Evolutionary conservation across 176 grass and related monocot genomes (phyloP), one percentile per base, ranked within the genome.

Genomic region (Carex myosuroides): DNA sequence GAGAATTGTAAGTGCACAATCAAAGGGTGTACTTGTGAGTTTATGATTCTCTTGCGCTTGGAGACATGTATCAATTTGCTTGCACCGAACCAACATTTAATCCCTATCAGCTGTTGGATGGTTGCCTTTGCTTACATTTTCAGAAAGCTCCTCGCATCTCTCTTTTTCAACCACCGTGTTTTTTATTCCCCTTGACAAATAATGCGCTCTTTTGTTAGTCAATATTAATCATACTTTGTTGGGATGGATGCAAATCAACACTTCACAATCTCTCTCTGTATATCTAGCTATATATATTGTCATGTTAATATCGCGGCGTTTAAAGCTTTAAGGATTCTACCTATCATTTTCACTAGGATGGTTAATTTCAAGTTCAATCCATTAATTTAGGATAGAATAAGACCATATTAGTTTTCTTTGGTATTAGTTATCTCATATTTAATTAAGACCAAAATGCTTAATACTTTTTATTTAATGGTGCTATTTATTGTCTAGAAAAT

Each of bases 61-160:
- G 80, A 82, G 80, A 68, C 46, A 17, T 48, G 48, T 81, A 81
- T 52, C 60, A 83, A 12, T 67, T 17, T 66, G 29, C 13, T 83
- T 20, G 81, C 88, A 94, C 87, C 92, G 69, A 91, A 90, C 87
- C 7, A 60, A 58, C 68, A 91, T 91, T 85, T 60, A 88, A 89
- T 85, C 84, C 22, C 81, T 44, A 85, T 79, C 77, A 60, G 66
- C 55, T 53, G 63, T 69, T 83, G 81, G 81, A 13, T 83, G 22
- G 85, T 85, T 92, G 81, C 90, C 92, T 92, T 94, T 92, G 92
- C 90, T 90, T 94, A 67, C 86, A 90, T 90, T 85, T 21, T 46
- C 88, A 86, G 92, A 88, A 94, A 94, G 79, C 75, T 32, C 20
- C 21, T 84, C 58, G 50, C 3, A 60, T 83, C 35, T 69, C 64